Conservation (phyloP, 352 stramenopile genomes). For the Phytopythium ostracodes region DNA sequence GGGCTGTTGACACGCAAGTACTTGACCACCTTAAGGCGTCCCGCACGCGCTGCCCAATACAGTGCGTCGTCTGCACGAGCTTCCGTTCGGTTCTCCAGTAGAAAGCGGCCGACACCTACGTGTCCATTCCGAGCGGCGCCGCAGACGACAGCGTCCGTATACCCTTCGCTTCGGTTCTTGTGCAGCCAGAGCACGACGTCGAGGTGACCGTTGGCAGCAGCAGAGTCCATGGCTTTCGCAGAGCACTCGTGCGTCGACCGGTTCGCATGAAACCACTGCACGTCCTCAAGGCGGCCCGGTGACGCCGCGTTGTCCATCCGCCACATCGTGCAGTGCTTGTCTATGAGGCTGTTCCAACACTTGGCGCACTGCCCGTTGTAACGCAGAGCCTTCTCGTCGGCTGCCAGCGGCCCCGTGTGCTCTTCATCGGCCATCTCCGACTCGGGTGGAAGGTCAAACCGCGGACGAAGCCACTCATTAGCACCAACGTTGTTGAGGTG, state of each 20-base stretch:
- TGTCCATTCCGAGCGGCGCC: background rate
- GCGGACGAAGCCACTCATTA: background rate
- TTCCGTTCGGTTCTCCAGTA: background rate
- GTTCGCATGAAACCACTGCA: background rate
- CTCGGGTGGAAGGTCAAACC: background rate
- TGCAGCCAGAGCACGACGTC: background rate
- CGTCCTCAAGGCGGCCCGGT: background rate
- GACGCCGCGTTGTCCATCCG: background rate
- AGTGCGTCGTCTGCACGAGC: background rate
- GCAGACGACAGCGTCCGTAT: no score
- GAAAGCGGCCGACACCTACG: background rate
- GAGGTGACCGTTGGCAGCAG: background rate
- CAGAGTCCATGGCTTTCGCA: background rate
- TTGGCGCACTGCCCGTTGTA: no score
- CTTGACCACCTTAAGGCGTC: background rate
- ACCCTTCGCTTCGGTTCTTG: background rate
- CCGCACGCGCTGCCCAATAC: background rate
- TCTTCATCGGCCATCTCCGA: background rate
- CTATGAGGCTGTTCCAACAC: no score
- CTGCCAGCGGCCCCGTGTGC: background rate
- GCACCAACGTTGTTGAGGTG: background rate
- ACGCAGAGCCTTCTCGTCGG: no score
- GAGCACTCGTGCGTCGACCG: background rate
- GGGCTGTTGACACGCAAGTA: background rate
- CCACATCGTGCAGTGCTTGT: background rate